Evolutionary conservation across 148 eudicot genomes (phyloP).

Genomic region (Arbutus unedo): DNA sequence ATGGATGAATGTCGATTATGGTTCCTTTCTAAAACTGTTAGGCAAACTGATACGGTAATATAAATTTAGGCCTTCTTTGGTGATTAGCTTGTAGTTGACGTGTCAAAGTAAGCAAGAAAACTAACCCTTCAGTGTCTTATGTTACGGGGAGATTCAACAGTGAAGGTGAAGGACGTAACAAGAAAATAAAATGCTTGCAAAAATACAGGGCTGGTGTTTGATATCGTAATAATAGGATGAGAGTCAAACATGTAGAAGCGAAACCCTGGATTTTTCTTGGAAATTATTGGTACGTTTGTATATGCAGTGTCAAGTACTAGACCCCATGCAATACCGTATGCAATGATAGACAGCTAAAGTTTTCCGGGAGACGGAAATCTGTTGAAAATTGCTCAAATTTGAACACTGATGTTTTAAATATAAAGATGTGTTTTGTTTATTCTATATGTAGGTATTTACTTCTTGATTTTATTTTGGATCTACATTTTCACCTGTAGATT

Average conservation of each 20-base stretch:
- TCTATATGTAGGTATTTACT: background rate
- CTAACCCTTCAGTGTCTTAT: background rate
- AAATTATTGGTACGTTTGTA: background rate
- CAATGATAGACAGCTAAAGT: background rate
- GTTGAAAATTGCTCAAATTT: background rate
- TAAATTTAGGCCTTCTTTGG: background rate
- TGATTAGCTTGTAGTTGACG: background rate
- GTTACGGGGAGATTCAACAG: background rate
- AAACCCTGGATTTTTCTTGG: background rate
- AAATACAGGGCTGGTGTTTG: background rate
- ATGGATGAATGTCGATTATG: background rate
- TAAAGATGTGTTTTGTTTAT: background rate
- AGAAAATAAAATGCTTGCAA: background rate
- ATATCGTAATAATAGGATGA: background rate
- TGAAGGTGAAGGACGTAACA: background rate
- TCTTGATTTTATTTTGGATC: background rate
- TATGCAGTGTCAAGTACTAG: background rate
- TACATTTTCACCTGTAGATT: background rate
- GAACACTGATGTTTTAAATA: background rate
- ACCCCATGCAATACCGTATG: background rate
- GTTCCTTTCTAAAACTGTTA: background rate
- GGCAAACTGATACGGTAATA: background rate
- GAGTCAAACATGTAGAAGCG: background rate
- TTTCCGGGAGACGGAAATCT: background rate
- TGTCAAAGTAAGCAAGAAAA: constrained; percentile 1